Evolutionary conservation across 257 asterid species (phyloP).

Genomic region (Nicotiana benthamiana): DNA sequence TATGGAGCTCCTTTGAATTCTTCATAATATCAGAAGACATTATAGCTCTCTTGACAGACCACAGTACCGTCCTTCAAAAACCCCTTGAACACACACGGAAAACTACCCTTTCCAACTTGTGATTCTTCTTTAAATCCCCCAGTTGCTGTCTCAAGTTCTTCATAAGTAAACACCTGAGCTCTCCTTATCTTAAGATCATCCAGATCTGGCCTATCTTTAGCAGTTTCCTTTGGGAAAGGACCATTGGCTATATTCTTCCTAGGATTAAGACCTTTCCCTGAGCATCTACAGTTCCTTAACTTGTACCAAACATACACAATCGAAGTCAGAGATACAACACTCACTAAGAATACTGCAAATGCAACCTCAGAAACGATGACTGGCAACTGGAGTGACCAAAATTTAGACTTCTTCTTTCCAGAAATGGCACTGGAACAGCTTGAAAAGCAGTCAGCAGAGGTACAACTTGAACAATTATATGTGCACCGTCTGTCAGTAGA

Average conservation of each 20-base stretch:
- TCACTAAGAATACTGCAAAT: slow-evolving; percentile 60
- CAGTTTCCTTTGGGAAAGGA: slow-evolving; percentile 42
- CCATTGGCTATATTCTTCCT: slow-evolving; percentile 21
- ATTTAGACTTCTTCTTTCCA: slow-evolving; percentile 30
- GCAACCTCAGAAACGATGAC: slow-evolving; percentile 64
- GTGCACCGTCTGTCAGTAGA: slow-evolving; percentile 50
- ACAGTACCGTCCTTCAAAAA: slow-evolving; percentile 63
- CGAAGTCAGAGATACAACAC: slow-evolving; percentile 44
- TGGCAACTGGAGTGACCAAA: slow-evolving; percentile 72
- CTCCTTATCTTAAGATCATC: slow-evolving; percentile 69
- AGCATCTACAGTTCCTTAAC: slow-evolving; percentile 70
- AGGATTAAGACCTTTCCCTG: slow-evolving; percentile 21
- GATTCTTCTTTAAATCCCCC: slow-evolving; percentile 71
- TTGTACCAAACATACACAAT: slow-evolving; percentile 56
- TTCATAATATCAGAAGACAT: slow-evolving; percentile 68
- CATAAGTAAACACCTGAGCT: slow-evolving; percentile 67
- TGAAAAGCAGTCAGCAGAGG: slow-evolving; percentile 44
- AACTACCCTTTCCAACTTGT: slow-evolving; percentile 78
- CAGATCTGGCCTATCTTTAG: slow-evolving; percentile 48
- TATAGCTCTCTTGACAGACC: slow-evolving; percentile 78
- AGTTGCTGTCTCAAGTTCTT: slow-evolving; percentile 68
- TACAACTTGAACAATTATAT: slow-evolving; percentile 64
- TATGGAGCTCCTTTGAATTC: slow-evolving; percentile 73
- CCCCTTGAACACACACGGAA: slow-evolving; percentile 82
- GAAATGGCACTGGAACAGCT: slow-evolving; percentile 34